phyloP scores from a whole-genome alignment of 2,329 filamentous ascomycete genomes.

The Zopfia rhizophila region DNA sequence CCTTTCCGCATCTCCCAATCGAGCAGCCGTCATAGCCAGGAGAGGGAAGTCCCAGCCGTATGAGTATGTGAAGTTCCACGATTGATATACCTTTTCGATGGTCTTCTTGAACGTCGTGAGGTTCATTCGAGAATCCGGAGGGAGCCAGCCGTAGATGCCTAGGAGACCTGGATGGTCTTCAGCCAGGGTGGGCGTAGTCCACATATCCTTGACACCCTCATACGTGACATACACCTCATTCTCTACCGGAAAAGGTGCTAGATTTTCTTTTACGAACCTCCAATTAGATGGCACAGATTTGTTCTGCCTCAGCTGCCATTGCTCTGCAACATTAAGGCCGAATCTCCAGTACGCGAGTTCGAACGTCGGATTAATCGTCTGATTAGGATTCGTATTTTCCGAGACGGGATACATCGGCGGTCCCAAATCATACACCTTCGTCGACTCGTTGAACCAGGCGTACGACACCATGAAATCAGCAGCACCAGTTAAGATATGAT shows the following conservation, averaged over 20 bases:
- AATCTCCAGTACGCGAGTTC: conserved; percentile 71
- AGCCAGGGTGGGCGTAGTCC: conserved; percentile 37
- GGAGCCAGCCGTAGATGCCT: conserved; percentile 43
- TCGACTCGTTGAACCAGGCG: conserved; percentile 65
- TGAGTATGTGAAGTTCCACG: conserved; percentile 48
- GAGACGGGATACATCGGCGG: conserved; percentile 64
- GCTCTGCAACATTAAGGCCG: conserved; percentile 64
- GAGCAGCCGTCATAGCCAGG: conserved; percentile 42
- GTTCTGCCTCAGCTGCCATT: conserved; percentile 63
- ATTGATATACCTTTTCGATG: conserved; percentile 39
- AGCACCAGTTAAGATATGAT: conserved; percentile 60
- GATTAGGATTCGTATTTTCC: conserved; percentile 69
- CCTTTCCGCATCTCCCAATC: conserved; percentile 38
- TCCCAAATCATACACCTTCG: conserved; percentile 63
- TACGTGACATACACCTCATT: conserved; percentile 66
- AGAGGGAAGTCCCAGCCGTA: conserved; percentile 51
- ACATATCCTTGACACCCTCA: conserved; percentile 57
- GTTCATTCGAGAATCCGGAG: conserved; percentile 41
- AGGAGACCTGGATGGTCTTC: conserved; percentile 47
- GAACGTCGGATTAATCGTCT: conserved; percentile 68
- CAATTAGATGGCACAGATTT: conserved; percentile 58
- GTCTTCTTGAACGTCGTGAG: conserved; percentile 42
- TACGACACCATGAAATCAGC: conserved; percentile 71
- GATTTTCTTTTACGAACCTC: conserved; percentile 61
- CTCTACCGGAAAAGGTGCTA: conserved; percentile 64